These are phyloP conservation scores for Leccinum pallidistipes DNA, from an alignment of 1,284 basidiomycete genomes.

Conservation along the genomic window DNA sequence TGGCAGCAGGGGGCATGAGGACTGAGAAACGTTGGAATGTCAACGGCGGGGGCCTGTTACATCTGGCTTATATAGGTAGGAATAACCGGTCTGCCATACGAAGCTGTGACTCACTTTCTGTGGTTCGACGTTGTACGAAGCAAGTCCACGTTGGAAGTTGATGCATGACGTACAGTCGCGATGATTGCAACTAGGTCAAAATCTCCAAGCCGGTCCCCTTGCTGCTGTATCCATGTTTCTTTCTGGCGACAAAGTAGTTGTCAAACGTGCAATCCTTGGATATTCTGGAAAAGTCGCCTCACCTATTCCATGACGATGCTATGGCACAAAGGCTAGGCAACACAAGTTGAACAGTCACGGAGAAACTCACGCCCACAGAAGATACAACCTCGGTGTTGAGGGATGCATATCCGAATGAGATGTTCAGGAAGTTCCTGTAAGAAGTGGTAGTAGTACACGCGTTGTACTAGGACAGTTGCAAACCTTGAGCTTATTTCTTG, in stretches of 20 bases:
- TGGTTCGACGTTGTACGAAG: neutral
- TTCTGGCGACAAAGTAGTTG: neutral
- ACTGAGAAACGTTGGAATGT: neutral
- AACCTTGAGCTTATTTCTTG: neutral
- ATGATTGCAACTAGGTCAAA: neutral
- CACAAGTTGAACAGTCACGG: neutral
- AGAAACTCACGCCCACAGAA: neutral
- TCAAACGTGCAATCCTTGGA: neutral
- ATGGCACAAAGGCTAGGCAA: too few relatives aligned
- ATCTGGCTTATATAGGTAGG: neutral
- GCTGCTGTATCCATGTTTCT: neutral
- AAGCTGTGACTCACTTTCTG: neutral
- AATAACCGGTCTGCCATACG: neutral
- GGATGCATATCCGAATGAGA: neutral
- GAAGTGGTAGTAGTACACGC: neutral
- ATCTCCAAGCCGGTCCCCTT: neutral
- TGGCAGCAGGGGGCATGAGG: neutral
- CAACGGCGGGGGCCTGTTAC: neutral
- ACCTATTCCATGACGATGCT: neutral
- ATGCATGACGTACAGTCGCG: neutral
- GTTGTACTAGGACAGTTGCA: neutral
- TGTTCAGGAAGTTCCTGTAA: neutral
- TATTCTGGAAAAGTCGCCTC: neutral
- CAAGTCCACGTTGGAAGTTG: neutral
- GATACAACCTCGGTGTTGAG: neutral